Evolutionary conservation across 208 protist genomes (phyloP), one percentile per base, ranked within the genome.

Genomic region (Phytomonas sp.): DNA sequence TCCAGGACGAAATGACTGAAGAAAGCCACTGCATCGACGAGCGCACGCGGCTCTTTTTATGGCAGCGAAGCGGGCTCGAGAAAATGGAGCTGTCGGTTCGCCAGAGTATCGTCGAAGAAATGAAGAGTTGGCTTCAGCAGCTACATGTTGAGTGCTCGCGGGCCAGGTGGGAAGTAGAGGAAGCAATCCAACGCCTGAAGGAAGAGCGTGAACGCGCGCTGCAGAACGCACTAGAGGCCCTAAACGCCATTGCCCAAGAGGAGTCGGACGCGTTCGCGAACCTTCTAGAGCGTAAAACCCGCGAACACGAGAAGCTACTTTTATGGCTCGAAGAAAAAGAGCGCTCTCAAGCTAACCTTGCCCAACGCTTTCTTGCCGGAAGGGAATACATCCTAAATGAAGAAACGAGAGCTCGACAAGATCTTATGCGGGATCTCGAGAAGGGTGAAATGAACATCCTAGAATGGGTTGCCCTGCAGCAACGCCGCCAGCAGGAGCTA

Each of bases 401-500:
- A 56, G 45, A 56, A 26, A 19, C 11, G 6, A 56, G 6, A 26
- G 45, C 45, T 26, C 19, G 45, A 56, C 45, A 56, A 56, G 23
- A 26, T 6, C 45, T 56, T 26, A 56, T 56, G 45, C 5, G 45
- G 23, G 45, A 56, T 23, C 23, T 56, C 45, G 45, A 56, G 23
- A 56, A 56, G 45, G 45, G 19, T 19, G 45, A 56, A 26, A 56
- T 56, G 45, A 19, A 26, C 45, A 56, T 56, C 2, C 26, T 56
- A 26, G 45, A 56, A 26, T 56, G 45, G 45, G 45, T 56, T 19
- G 8, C 45, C 26, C 19, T 56, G 26, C 19, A 1, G 16, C 45
- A 56, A 23, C 45, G 45, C 45, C 45, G 10, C 16, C 45, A 56
- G 49, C 59, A 63, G 2, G 75, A 79, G 59, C 64, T 59, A 40